A percentile compares a stretch with the other conserved stretches of the same genome.
These are phyloP conservation scores for Micractinium sp. DNA, from an alignment of 139 green algal species.

Conservation along the genomic window DNA sequence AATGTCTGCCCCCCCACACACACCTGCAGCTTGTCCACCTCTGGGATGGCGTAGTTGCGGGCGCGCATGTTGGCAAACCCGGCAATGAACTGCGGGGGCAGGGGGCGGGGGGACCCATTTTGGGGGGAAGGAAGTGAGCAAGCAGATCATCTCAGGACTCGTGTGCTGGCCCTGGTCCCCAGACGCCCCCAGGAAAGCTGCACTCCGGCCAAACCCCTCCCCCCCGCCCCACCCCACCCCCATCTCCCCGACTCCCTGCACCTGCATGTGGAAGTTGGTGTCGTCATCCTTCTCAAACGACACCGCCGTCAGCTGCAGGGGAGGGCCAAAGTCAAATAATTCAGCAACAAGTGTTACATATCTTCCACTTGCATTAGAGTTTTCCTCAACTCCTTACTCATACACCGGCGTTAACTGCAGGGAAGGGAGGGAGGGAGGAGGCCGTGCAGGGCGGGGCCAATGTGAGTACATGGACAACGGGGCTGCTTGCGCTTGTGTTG, in stretches of 20 bases:
- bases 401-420: too few relatives aligned
- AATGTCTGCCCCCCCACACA: too few relatives aligned
- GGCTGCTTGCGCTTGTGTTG: too few relatives aligned
- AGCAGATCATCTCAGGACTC: too few relatives aligned
- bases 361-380: too few relatives aligned
- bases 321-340: too few relatives aligned
- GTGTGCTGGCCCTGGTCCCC: too few relatives aligned
- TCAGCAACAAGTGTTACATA: too few relatives aligned
- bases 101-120: neutral
- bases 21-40: conserved; percentile 52
- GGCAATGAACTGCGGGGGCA: conserved; percentile 69
- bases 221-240: neutral
- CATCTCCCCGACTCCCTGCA: too few relatives aligned
- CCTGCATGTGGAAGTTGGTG: conserved; percentile 98
- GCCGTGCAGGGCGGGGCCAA: neutral
- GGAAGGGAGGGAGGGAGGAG: neutral
- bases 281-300: conserved; percentile 98
- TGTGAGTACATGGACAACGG: neutral
- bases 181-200: too few relatives aligned
- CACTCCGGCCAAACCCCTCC: neutral
- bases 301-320: conserved; percentile 75
- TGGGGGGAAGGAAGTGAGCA: too few relatives aligned
- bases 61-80: conserved; percentile 98
- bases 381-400: too few relatives aligned
- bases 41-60: conserved; percentile 90